A percentile compares a stretch with the other conserved stretches of the same genome.
Conservation (phyloP, 1,139 yeast genomes). For the Meyerozyma smithsonii region DNA sequence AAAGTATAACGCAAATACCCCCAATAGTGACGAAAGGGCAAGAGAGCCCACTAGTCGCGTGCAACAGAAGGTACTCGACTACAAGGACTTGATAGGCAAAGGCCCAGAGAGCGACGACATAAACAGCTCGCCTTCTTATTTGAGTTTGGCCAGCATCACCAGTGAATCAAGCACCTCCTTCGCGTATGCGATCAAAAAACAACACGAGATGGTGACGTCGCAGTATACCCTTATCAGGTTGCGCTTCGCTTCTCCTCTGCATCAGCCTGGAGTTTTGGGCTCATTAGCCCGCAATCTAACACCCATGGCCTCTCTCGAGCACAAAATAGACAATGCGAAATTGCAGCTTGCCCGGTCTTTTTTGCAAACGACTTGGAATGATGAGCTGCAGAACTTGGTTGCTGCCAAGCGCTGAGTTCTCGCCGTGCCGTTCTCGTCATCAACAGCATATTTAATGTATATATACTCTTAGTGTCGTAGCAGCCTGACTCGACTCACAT, state of each 20-base stretch:
- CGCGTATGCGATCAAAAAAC: conserved; percentile 10
- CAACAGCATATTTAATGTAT: not conserved
- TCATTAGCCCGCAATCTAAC: not conserved
- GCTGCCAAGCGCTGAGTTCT: not conserved
- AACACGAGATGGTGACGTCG: conserved; percentile 10
- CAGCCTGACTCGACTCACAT: conserved; percentile 1
- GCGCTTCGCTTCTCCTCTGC: conserved; percentile 7
- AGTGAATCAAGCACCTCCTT: not conserved
- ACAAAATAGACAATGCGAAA: not conserved
- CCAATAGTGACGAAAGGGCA: conserved; percentile 2
- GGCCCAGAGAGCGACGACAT: conserved; percentile 5
- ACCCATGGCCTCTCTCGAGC: not conserved
- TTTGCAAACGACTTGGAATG: not conserved
- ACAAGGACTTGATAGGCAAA: conserved; percentile 7
- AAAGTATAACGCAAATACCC: not conserved
- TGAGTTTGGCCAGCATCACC: not conserved
- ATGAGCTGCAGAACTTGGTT: not conserved
- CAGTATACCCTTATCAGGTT: conserved; percentile 13
- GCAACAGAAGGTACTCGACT: conserved; percentile 10
- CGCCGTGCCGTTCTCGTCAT: too few relatives aligned
- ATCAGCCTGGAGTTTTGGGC: not conserved
- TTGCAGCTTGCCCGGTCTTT: not conserved
- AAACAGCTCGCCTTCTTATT: conserved; percentile 2
- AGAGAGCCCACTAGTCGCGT: conserved; percentile 5
- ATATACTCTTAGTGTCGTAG: not conserved